Conservation (phyloP, 352 stramenopile species). For the Phytophthora cajani region DNA sequence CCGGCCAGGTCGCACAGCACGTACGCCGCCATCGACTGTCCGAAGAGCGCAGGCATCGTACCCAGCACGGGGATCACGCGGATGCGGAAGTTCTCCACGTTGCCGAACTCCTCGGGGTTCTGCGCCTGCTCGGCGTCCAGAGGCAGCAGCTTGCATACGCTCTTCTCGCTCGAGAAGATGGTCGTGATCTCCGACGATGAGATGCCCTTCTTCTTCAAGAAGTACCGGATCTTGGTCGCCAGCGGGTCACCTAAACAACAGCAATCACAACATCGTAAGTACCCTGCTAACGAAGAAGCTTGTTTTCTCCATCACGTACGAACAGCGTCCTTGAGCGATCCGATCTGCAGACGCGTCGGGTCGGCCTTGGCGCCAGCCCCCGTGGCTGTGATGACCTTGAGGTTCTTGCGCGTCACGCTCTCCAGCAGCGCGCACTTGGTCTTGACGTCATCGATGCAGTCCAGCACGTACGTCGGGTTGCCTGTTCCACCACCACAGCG, state of each 20-base stretch:
- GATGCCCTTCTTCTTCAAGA: slow-evolving; percentile 88
- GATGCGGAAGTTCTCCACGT: slow-evolving; percentile 96
- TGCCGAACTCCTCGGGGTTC: slow-evolving; percentile 94
- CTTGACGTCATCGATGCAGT: slow-evolving; percentile 99
- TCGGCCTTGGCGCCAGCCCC: slow-evolving; percentile 97
- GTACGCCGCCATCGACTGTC: slow-evolving; percentile 96
- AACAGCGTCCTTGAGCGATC: slow-evolving; percentile 93
- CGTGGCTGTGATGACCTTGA: slow-evolving; percentile 88
- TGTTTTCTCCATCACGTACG: slow-evolving; percentile 33
- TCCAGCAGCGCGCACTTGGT: slow-evolving; percentile 97
- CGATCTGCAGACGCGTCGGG: slow-evolving; percentile 97
- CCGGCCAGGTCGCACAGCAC: slow-evolving; percentile 94
- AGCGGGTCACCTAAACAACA: slow-evolving; percentile 89
- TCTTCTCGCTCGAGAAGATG: slow-evolving; percentile 96
- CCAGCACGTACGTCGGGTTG: slow-evolving; percentile 94
- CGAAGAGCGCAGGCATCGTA: slow-evolving; percentile 96
- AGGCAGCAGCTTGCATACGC: slow-evolving; percentile 95
- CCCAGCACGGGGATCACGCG: slow-evolving; percentile 96
- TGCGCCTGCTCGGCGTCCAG: slow-evolving; percentile 93
- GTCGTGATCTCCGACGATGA: slow-evolving; percentile 77
- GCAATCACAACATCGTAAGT: slow-evolving; percentile 9
- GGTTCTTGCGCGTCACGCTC: slow-evolving; percentile 81
- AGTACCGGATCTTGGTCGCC: slow-evolving; percentile 95
- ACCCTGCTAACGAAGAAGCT: background rate
- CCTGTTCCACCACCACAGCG: slow-evolving; percentile 23